phyloP scores from a whole-genome alignment of 2,329 filamentous ascomycete genomes.

The Dactylellina haptotyla region DNA sequence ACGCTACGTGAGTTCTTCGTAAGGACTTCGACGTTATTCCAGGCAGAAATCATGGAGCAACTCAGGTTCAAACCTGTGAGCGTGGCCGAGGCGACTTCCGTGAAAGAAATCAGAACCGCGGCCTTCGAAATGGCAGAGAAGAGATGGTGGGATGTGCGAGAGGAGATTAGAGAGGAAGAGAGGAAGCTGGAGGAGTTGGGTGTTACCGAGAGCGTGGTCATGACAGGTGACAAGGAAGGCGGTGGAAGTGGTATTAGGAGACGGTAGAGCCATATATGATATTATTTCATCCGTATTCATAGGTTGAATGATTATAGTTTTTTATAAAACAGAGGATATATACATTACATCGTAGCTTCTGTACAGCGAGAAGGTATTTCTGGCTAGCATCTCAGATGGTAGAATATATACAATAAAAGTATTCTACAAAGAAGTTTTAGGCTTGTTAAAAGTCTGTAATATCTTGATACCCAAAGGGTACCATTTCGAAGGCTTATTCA shows the following conservation, averaged over 20 bases:
- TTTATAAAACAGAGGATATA: no score
- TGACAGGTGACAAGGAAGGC: conserved; percentile 68
- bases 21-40: conserved; percentile 88
- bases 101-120: conserved; percentile 92
- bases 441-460: no score
- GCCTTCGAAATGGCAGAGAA: conserved; percentile 92
- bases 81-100: conserved; percentile 73
- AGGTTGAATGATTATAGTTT: no score
- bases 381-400: neutral
- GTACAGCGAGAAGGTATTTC: neutral
- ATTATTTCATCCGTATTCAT: no score
- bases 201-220: conserved; percentile 90
- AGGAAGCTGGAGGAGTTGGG: conserved; percentile 96
- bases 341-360: neutral
- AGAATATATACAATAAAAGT: neutral
- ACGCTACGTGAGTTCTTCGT: conserved; percentile 90
- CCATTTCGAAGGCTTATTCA: no score
- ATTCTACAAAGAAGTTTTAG: neutral
- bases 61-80: conserved; percentile 60
- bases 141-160: conserved; percentile 98
- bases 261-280: conserved; percentile 52
- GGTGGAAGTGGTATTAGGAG: conserved; percentile 60
- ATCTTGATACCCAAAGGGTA: no score
- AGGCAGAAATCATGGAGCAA: conserved; percentile 77
- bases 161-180: conserved; percentile 89